Evolutionary conservation across 169 alveolate genomes (phyloP).

Genomic region (Cryptosporidium parvum): DNA sequence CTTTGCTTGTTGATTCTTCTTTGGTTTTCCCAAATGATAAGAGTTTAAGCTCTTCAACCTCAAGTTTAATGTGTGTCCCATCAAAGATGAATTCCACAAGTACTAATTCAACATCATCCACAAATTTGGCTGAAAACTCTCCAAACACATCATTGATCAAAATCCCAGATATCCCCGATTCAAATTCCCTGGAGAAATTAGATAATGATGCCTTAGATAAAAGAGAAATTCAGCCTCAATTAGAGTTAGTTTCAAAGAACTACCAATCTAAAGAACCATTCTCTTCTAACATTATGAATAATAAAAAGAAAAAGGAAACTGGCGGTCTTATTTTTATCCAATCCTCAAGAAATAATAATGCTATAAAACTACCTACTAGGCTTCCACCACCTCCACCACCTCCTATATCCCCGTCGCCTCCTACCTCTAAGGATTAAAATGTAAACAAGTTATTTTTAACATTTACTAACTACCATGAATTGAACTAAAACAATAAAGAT

Average conservation of each 20-base stretch:
- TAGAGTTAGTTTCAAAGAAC: not conserved
- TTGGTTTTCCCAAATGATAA: conserved; percentile 30
- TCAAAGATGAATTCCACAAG: conserved; percentile 10
- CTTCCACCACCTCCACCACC: conserved; percentile 71
- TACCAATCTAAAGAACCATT: conserved; percentile 6
- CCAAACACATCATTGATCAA: conserved; percentile 25
- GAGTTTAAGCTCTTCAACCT: conserved; percentile 4
- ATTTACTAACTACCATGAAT: not conserved
- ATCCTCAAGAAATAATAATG: conserved; percentile 24
- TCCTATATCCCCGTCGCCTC: conserved; percentile 50
- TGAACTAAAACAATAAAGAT: not conserved
- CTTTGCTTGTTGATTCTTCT: conserved; percentile 47
- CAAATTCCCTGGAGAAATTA: not conserved
- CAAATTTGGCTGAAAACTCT: conserved; percentile 17
- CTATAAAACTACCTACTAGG: conserved; percentile 42
- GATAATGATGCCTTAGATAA: not conserved
- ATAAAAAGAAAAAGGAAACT: not conserved
- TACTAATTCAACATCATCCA: conserved; percentile 25
- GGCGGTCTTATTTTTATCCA: not conserved
- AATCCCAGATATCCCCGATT: not conserved
- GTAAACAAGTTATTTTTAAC: not conserved
- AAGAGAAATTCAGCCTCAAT: conserved; percentile 11
- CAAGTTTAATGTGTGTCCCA: not conserved
- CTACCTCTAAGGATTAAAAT: not conserved
- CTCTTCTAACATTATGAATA: conserved; percentile 9